Percentiles rank a stretch among this genome's conserved stretches.
These are phyloP conservation scores for Exidia glandulosa DNA, from an alignment of 768 basidiomycete genomes.

Conservation along the genomic window DNA sequence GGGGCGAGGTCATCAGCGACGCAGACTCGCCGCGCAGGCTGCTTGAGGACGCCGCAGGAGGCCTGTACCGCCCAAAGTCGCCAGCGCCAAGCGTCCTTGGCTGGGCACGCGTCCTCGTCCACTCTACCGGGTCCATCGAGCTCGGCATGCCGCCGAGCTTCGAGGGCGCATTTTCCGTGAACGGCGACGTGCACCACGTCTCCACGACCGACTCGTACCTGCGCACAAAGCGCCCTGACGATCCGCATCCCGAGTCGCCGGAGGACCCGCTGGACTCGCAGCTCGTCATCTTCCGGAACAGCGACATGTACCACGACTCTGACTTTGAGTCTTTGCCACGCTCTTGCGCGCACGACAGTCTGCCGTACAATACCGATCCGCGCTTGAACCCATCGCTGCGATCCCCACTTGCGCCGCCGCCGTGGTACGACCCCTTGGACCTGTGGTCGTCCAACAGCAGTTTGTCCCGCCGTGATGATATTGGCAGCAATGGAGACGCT, in stretches of 20 bases:
- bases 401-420: conserved; percentile 14
- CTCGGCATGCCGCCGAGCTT: conserved; percentile 43
- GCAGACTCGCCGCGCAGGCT: conserved; percentile 41
- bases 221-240: conserved; percentile 45
- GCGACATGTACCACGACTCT: conserved; percentile 47
- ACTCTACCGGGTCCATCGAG: conserved; percentile 43
- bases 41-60: conserved; percentile 53
- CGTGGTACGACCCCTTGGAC: conserved; percentile 32
- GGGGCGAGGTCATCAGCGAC: conserved; percentile 63
- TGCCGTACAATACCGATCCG: conserved; percentile 56
- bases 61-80: conserved; percentile 29
- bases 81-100: conserved; percentile 40
- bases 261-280: conserved; percentile 34
- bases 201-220: conserved; percentile 61
- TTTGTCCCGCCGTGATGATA: not conserved
- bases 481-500: conserved; percentile 8
- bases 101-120: conserved; percentile 69
- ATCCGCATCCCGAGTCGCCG: conserved; percentile 34
- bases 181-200: conserved; percentile 61
- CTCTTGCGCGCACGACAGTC: conserved; percentile 59
- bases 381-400: conserved; percentile 40
- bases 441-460: not conserved
- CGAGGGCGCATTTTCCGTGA: conserved; percentile 64
- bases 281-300: conserved; percentile 68
- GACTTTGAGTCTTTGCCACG: conserved; percentile 25